A percentile compares a stretch with the other conserved stretches of the same genome.
Conservation (phyloP, 116 monocot species). For the Thalassia testudinum region DNA sequence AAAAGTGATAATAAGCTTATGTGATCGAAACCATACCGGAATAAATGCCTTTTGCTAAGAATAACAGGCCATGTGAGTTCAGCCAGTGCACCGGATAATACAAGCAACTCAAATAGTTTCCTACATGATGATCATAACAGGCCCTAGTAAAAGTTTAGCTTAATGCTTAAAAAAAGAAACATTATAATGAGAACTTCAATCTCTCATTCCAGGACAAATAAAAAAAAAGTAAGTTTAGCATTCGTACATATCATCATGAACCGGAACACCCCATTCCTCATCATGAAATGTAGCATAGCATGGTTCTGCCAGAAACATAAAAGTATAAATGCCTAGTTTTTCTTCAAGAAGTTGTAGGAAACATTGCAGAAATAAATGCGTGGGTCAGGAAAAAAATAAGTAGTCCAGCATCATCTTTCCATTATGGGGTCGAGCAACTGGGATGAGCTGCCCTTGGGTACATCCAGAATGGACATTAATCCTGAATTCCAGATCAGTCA, state of each 20-base stretch:
- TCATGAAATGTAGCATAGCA: constrained; percentile 46
- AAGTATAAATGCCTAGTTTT: too few species aligned
- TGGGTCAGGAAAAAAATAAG: too few species aligned
- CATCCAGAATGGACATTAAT: too few species aligned
- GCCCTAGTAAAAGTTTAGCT: constrained; percentile 7
- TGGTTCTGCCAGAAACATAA: constrained; percentile 7
- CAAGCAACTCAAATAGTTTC: constrained; percentile 90
- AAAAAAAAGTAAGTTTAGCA: neutral
- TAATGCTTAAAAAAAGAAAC: neutral
- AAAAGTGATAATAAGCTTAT: too few species aligned
- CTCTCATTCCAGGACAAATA: too few species aligned
- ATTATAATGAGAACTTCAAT: neutral
- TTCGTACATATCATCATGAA: constrained; percentile 66
- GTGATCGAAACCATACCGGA: constrained; percentile 32
- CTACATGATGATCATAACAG: constrained; percentile 24
- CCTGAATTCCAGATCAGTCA: too few species aligned
- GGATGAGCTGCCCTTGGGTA: too few species aligned
- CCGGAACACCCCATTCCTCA: constrained; percentile 68
- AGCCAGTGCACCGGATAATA: constrained; percentile 72
- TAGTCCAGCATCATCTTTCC: too few species aligned
- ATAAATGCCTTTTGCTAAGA: constrained; percentile 68
- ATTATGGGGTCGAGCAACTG: neutral
- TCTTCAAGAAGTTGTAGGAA: too few species aligned
- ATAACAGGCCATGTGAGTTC: constrained; percentile 86
- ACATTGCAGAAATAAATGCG: too few species aligned